A percentile compares a stretch with the other conserved stretches of the same genome.
These are phyloP conservation scores for Coemansia sp. DNA, from an alignment of 192 early-diverging fungal species.

Conservation along the genomic window DNA sequence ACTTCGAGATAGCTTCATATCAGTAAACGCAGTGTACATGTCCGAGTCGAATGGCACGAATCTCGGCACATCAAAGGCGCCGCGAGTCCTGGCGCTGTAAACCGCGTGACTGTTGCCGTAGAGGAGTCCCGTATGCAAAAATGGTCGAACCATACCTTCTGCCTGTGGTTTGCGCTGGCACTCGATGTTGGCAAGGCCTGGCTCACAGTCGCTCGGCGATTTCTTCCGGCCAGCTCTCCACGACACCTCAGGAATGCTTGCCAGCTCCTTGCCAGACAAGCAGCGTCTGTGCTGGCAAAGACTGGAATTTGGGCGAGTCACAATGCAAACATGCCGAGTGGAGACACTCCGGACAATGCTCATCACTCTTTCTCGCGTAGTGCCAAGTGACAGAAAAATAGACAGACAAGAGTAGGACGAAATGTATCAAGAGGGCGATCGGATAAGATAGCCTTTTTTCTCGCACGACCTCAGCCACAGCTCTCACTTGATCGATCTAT, in stretches of 20 bases:
- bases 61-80: conserved; percentile 8
- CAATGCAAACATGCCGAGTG: conserved; percentile 5
- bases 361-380: neutral
- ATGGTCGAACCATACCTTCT: neutral
- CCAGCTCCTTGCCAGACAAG: conserved; percentile 18
- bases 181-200: neutral
- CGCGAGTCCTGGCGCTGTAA: conserved; percentile 4
- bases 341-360: conserved; percentile 6
- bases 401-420: neutral
- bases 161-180: neutral
- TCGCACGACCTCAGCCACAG: too few species aligned
- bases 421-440: neutral
- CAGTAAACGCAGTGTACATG: conserved; percentile 19
- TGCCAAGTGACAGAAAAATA: neutral
- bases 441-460: neutral
- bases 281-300: neutral
- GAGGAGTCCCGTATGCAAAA: conserved; percentile 15
- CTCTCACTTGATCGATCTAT: neutral
- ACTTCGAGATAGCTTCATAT: conserved; percentile 13
- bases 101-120: conserved; percentile 18
- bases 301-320: neutral
- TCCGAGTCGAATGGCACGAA: conserved; percentile 23
- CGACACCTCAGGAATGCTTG: conserved; percentile 15
- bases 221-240: conserved; percentile 28
- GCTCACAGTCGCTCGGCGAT: neutral